Conservation (phyloP, 2,329 filamentous ascomycete species). For the Dichotomopilus funicola region DNA sequence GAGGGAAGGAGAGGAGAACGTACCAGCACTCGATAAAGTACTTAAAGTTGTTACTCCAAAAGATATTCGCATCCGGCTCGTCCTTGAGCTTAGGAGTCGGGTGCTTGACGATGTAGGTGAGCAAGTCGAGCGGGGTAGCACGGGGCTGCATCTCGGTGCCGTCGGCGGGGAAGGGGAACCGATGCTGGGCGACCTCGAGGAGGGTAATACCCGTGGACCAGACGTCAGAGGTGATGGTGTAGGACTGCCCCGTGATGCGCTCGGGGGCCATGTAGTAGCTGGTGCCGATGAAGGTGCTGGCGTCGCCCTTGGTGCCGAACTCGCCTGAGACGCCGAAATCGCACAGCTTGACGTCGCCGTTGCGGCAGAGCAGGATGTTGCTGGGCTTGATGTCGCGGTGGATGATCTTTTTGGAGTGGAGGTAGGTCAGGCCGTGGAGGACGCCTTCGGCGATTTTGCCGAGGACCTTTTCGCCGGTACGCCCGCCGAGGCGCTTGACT, state of each 20-base stretch:
- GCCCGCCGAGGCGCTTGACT: constrained; percentile 88
- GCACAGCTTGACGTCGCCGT: constrained; percentile 93
- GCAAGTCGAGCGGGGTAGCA: constrained; percentile 85
- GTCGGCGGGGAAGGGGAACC: constrained; percentile 96
- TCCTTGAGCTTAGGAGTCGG: constrained; percentile 94
- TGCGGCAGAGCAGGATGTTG: constrained; percentile 88
- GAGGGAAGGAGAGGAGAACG: constrained; percentile 33
- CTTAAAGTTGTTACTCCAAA: constrained; percentile 96
- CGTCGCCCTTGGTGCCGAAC: constrained; percentile 96
- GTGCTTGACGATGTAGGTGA: constrained; percentile 96
- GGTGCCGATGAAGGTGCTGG: constrained; percentile 97
- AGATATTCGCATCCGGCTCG: constrained; percentile 80
- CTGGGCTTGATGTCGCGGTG: constrained; percentile 98
- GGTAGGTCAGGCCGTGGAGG: constrained; percentile 85
- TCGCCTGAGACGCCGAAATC: constrained; percentile 98
- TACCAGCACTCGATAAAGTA: constrained; percentile 99
- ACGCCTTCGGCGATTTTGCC: constrained; percentile 97
- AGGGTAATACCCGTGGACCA: constrained; percentile 96
- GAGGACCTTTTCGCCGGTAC: constrained; percentile 93
- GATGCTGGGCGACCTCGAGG: constrained; percentile 97
- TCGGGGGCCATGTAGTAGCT: constrained; percentile 99
- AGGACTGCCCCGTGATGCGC: constrained; percentile 92
- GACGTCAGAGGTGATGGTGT: constrained; percentile 97
- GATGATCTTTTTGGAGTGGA: constrained; percentile 94
- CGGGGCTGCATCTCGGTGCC: constrained; percentile 92